Base-by-base conservation (phyloP, 345 rosid genomes). In the Populus euphratica region DNA sequence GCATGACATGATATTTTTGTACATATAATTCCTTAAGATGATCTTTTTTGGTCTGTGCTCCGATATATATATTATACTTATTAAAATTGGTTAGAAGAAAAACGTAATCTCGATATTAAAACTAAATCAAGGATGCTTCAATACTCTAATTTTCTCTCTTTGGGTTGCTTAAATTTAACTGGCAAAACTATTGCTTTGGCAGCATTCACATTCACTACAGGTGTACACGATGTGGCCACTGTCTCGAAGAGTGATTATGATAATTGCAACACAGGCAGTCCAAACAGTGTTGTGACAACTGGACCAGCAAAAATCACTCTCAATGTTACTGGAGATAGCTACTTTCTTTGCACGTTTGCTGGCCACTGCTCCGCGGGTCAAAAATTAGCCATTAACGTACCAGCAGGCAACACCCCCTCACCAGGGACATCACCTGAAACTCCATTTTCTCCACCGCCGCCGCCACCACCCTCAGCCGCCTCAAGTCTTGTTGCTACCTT, bases 181-280 rank as follows among this genome's bases (percentile, higher is more conserved):
- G 69, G 31, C 5, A 29, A 65, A 17, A 21, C 5, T 68, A 10
- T 59, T 59, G 64, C 13, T 38, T 68, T 69, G 4, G 72, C 80
- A 81, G 83, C 14, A 2, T 81, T 81, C 73, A 81, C 73, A 27
- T 81, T 81, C 25, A 41, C 36, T 0, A 67, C 83, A 1, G 80
- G 77, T 66, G 25, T 1, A 33, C 83, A 81, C 54, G 56, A 72
- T 35, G 80, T 81, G 64, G 83, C 77, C 21, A 59, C 10, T 14
- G 83, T 76, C 21, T 38, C 77, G 8, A 0, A 1, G 64, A 49
- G 35, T 72, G 77, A 23, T 2, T 81, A 71, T 18, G 56, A 35
- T 59, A 68, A 11, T 44, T 81, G 83, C 31, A 65, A 72, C 70
- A 14, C 6, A 6, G 66, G 2, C 4, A 23, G 21, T 25, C 39